Evolutionary conservation across 768 basidiomycete species (phyloP).

Genomic region (Obba rivulosa): DNA sequence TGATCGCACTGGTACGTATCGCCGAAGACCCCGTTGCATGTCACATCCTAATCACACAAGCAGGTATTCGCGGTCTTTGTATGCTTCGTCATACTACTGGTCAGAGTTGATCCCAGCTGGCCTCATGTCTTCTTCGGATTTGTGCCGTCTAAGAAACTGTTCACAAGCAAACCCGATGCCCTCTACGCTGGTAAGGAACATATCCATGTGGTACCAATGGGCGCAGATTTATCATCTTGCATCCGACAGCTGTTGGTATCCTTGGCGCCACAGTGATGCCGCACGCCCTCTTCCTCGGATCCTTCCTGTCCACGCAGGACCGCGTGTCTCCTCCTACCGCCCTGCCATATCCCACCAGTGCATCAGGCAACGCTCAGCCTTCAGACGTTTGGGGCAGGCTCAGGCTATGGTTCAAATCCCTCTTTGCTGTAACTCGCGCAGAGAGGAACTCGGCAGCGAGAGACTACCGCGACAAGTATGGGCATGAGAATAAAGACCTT

Average conservation of each 20-base stretch:
- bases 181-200: slow-evolving; percentile 55
- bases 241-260: slow-evolving; percentile 53
- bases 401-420: slow-evolving; percentile 13
- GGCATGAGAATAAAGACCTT: slow-evolving; percentile 28
- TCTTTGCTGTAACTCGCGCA: slow-evolving; percentile 18
- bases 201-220: slow-evolving; percentile 25
- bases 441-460: slow-evolving; percentile 17
- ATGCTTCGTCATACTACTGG: slow-evolving; percentile 72
- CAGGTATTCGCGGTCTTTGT: slow-evolving; percentile 49
- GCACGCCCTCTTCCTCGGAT: slow-evolving; percentile 82
- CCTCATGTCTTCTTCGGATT: slow-evolving; percentile 66
- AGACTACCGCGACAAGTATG: slow-evolving; percentile 29
- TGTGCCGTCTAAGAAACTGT: slow-evolving; percentile 62
- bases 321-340: slow-evolving; percentile 32
- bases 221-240: slow-evolving; percentile 15
- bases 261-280: slow-evolving; percentile 88
- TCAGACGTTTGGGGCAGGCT: slow-evolving; percentile 2
- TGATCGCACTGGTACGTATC: slow-evolving; percentile 50
- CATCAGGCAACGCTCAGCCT: background rate
- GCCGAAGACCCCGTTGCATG: background rate
- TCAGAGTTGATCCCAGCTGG: slow-evolving; percentile 68
- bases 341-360: slow-evolving; percentile 19
- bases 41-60: no score
- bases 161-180: slow-evolving; percentile 38
- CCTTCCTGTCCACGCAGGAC: slow-evolving; percentile 78